Conservation (phyloP, 139 green algal species). For the Chlamydomonas eustigma region DNA sequence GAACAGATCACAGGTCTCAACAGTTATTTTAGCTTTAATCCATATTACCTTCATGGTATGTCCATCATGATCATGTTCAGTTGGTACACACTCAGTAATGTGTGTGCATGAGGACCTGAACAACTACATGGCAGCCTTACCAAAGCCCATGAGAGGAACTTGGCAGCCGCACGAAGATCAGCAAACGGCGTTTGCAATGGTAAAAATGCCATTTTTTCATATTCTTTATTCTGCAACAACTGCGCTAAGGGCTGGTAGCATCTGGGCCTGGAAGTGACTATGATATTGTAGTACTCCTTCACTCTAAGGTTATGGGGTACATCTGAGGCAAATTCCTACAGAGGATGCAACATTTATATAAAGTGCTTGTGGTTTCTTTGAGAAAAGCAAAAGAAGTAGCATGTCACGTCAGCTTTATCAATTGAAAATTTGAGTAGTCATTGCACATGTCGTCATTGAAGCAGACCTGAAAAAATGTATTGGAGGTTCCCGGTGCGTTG, state of each 20-base stretch:
- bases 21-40: no score
- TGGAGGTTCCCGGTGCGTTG: no score
- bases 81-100: no score
- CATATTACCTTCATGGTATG: background rate
- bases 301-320: conserved; percentile 5
- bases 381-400: no score
- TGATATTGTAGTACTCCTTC: conserved; percentile 24
- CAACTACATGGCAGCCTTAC: background rate
- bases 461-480: no score
- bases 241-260: conserved; percentile 24
- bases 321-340: conserved; percentile 13
- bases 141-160: conserved; percentile 33
- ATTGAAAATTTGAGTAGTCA: no score
- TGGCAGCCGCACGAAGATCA: conserved; percentile 25
- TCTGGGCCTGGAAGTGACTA: conserved; percentile 11
- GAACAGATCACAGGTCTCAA: no score
- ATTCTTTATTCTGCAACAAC: conserved; percentile 13
- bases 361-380: no score
- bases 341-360: no score
- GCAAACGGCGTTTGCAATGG: conserved; percentile 14
- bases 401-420: no score
- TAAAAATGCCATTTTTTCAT: background rate
- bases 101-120: background rate
- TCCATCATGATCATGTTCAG: no score
- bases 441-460: no score